Evolutionary conservation across 129 eudicot genomes (phyloP).

Genomic region (Kitagawia praeruptora): DNA sequence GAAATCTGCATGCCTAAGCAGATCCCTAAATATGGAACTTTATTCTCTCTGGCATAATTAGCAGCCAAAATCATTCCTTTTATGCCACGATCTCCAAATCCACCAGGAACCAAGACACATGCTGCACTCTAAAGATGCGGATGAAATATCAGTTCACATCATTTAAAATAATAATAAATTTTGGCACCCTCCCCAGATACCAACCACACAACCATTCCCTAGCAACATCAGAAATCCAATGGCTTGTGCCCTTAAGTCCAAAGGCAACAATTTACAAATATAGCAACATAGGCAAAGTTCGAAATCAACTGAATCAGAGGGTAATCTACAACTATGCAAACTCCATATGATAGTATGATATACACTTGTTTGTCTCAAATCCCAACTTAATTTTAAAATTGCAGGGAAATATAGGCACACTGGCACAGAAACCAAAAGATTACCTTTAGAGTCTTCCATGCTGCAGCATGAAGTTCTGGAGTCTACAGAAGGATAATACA

Average conservation of each 20-base stretch:
- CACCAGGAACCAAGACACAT: constrained; percentile 98
- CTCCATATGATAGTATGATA: background rate
- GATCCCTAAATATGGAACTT: constrained; percentile 89
- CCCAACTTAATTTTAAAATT: background rate
- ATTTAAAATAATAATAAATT: background rate
- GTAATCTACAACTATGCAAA: background rate
- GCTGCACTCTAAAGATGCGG: constrained; percentile 58
- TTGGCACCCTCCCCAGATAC: background rate
- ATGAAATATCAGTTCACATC: background rate
- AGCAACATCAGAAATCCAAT: background rate
- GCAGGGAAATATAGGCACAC: background rate
- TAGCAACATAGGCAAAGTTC: background rate
- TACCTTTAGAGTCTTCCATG: constrained; percentile 88
- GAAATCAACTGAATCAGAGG: background rate
- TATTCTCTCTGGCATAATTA: constrained; percentile 87
- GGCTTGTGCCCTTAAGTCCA: background rate
- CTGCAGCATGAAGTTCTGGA: constrained; percentile 86
- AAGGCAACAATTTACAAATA: background rate
- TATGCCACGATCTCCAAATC: constrained; percentile 97
- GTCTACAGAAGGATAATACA: constrained; percentile 35
- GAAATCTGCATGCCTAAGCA: constrained; percentile 98
- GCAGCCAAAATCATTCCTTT: constrained; percentile 94
- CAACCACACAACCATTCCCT: constrained; percentile 1
- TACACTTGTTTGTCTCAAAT: background rate
- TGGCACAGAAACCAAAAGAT: constrained; percentile 2